Base-by-base conservation (phyloP, 2,329 filamentous ascomycete species). In the Claviceps cyperi region DNA sequence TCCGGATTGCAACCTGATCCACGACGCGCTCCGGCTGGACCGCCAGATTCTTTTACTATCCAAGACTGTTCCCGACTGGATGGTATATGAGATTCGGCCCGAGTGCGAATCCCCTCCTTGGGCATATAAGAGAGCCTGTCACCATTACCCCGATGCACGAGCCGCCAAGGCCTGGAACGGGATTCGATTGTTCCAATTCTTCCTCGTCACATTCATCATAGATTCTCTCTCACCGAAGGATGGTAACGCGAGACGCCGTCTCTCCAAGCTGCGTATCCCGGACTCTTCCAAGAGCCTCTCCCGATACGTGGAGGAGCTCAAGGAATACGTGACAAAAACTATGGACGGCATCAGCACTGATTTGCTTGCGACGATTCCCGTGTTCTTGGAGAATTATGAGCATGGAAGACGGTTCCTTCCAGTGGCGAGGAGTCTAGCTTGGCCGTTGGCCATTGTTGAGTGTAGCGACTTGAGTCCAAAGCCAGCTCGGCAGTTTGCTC, bases 371-470 rank as follows among this genome's bases (percentile, higher is more conserved):
- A 58, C 54, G 19, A 51, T 54, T 11, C 56, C 52, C 15, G 47
- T 21, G 32, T 60, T 56, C 46, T 37, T 54, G 21, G 56, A 54
- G 22, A 37, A 28, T 4, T 41, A 48, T n/a, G 41, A 32, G 1
- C 13, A 37, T 14, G 52, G 38, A 32, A 44, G 47, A 8, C 54
- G 52, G 4, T 60, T 60, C 40, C 46, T 50, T 8, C 48, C 59
- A n/a, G 22, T 56, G 3, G 58, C 53, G 1, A 55, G 58, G 37
- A 57, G 53, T 19, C 49, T 61, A 4, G 53, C 54, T 22, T 61
- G 58, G 59, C 58, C 59, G 5, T 47, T 60, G 41, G 50, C 50
- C 2, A 53, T 61, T 21, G 38, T 61, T 4, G 47, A 58, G 24
- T 46, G 50, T 14, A 50, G 43, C 11, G 6, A 38, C 4, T 17